Evolutionary conservation across 768 basidiomycete species (phyloP).

Genomic region (Paxillus ammoniavirescens): DNA sequence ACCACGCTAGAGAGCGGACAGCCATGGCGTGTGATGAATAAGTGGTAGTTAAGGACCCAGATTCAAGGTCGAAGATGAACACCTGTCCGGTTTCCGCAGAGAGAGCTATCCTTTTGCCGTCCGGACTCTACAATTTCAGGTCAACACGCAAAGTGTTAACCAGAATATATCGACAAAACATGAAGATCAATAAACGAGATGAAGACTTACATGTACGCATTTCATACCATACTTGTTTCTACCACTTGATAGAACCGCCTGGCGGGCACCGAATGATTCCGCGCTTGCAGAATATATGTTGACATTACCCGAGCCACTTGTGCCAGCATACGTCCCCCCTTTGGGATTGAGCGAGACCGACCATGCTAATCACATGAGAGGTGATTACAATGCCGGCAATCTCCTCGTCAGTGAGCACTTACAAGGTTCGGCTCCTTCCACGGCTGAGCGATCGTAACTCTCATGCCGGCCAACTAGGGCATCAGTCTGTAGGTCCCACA

Average conservation of each 20-base stretch:
- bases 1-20: slow-evolving; percentile 87
- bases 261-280: slow-evolving; percentile 64
- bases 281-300: slow-evolving; percentile 63
- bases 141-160: neutral
- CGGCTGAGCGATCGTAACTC: slow-evolving; percentile 63
- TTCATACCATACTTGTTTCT: slow-evolving; percentile 77
- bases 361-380: neutral
- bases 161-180: neutral
- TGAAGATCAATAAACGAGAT: neutral
- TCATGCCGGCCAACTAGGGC: slow-evolving; percentile 64
- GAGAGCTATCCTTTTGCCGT: slow-evolving; percentile 79
- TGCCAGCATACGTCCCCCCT: slow-evolving; percentile 70
- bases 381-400: too few relatives aligned
- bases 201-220: slow-evolving; percentile 59
- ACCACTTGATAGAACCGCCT: slow-evolving; percentile 59
- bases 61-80: slow-evolving; percentile 79
- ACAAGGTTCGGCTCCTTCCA: slow-evolving; percentile 67
- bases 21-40: slow-evolving; percentile 90
- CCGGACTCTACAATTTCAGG: slow-evolving; percentile 65
- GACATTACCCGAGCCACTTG: slow-evolving; percentile 69
- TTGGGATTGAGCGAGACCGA: slow-evolving; percentile 73
- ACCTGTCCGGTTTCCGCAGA: slow-evolving; percentile 87
- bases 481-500: slow-evolving; percentile 71
- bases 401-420: slow-evolving; percentile 27
- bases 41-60: slow-evolving; percentile 59